Evolutionary conservation across 257 asterid species (phyloP), one percentile per base, ranked within the genome.

Genomic region (Verbena officinalis): DNA sequence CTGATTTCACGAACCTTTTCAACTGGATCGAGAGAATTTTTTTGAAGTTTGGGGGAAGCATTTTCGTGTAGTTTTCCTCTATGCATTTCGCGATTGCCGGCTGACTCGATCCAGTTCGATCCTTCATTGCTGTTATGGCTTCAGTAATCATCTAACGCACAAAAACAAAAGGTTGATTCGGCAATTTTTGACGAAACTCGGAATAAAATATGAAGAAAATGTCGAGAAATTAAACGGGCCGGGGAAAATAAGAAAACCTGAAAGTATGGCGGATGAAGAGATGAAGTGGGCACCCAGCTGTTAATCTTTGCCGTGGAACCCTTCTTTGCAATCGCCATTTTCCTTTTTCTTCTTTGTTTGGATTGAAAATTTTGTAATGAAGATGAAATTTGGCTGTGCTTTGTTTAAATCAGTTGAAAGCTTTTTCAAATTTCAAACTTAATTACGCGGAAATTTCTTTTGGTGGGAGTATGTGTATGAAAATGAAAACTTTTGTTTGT

Each of bases 81-180:
- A 84, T 68, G 75, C 64, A 87, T 63, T 78, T 80, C 4, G 89
- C 83, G n/a, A 84, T 82, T 5, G 89, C 79, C 0, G 89, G 84
- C 11, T 87, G 91, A 80, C 89, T 87, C 0, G 89, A 78, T 0
- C 91, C 89, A 0, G 71, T 73, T 9, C 81, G 81, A 64, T 86
- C 87, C 74, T 86, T 86, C 73, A 82, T 69, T 0, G 84, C 24
- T 3, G 78, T 80, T 45, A 87, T 77, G 11, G 95, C 91, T 67
- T 86, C 89, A 12, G 62, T 64, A 49, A 82, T 78, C 86, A 84
- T 84, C 91, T 82, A 62, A 30, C n/a, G 2, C 40, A 48, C n/a
- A 9, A 27, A 50, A 14, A 68, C 8, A 17, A 34, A 6, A 4
- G 5, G 3, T 39, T 6, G 12, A 49, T 13, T 8, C 3, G 14